phyloP scores from a whole-genome alignment of 208 protist genomes.

The Hexamita inflata region DNA sequence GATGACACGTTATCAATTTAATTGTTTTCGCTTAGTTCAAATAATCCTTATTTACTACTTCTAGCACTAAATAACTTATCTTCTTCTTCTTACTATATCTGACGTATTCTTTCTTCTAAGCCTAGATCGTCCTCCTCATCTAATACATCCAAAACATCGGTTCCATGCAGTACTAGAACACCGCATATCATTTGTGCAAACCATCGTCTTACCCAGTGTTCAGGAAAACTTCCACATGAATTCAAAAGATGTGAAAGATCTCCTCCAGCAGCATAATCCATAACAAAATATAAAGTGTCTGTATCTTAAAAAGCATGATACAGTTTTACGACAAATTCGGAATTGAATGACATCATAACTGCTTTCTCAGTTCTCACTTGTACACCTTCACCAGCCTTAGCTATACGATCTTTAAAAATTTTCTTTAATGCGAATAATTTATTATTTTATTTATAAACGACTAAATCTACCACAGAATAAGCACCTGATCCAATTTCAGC shows the following conservation, averaged over 20 bases:
- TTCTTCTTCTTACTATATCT: no score
- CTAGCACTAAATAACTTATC: no score
- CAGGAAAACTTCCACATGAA: background rate
- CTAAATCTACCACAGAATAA: background rate
- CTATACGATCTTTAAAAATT: background rate
- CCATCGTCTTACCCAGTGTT: background rate
- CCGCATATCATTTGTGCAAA: background rate
- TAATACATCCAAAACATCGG: background rate
- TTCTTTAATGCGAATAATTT: background rate
- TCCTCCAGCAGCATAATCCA: background rate
- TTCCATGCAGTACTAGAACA: background rate
- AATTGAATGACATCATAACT: background rate
- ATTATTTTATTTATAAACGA: background rate
- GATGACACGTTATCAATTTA: no score
- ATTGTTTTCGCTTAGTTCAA: no score
- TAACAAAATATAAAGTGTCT: background rate
- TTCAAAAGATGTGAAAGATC: background rate
- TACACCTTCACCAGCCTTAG: background rate
- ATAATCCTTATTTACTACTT: no score
- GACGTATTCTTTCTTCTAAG: no score
- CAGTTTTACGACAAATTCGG: background rate
- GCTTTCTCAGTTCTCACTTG: background rate
- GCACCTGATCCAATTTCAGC: background rate
- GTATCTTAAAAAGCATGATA: background rate
- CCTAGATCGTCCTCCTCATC: no score